A percentile compares a stretch with the other conserved stretches of the same genome.
Evolutionary conservation across 192 early-diverging fungal species (phyloP).

Genomic region (Coemansia sp.): DNA sequence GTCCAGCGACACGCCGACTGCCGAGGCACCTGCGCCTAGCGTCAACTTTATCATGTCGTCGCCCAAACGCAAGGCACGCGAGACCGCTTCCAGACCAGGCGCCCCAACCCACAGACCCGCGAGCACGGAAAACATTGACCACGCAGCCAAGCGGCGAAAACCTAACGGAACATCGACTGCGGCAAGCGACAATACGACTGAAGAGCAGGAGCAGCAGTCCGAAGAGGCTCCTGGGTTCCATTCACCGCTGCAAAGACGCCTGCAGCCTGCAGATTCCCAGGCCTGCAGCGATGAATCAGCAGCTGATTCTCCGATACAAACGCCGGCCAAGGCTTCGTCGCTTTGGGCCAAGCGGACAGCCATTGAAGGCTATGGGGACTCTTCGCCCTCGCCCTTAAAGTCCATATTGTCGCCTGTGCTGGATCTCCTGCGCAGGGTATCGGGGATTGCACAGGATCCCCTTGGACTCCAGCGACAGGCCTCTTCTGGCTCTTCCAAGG

Average conservation of each 20-base stretch:
- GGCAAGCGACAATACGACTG: no score
- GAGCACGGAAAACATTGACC: background rate
- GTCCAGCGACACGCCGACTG: background rate
- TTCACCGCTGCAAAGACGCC: conserved; percentile 15
- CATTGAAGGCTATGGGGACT: background rate
- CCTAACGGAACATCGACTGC: no score
- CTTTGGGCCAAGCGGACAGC: conserved; percentile 14
- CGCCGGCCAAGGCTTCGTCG: conserved; percentile 5
- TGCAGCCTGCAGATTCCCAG: background rate
- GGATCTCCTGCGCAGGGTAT: conserved; percentile 44
- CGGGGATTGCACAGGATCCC: conserved; percentile 36
- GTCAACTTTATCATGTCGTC: conserved; percentile 54
- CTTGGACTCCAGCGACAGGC: conserved; percentile 20
- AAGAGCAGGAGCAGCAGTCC: background rate
- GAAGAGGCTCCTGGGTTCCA: conserved; percentile 12
- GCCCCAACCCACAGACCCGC: background rate
- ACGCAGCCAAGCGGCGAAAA: conserved; percentile 15
- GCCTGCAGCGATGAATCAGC: conserved; percentile 7
- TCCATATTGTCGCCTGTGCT: conserved; percentile 42
- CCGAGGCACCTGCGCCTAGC: background rate
- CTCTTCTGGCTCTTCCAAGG: background rate
- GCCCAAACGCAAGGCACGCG: conserved; percentile 44
- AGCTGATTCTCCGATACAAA: conserved; percentile 6
- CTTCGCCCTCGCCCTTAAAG: conserved; percentile 45
- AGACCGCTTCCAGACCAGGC: background rate